These are phyloP conservation scores for Cadophora gregata DNA, from an alignment of 2,329 filamentous ascomycete genomes.

Conservation along the genomic window DNA sequence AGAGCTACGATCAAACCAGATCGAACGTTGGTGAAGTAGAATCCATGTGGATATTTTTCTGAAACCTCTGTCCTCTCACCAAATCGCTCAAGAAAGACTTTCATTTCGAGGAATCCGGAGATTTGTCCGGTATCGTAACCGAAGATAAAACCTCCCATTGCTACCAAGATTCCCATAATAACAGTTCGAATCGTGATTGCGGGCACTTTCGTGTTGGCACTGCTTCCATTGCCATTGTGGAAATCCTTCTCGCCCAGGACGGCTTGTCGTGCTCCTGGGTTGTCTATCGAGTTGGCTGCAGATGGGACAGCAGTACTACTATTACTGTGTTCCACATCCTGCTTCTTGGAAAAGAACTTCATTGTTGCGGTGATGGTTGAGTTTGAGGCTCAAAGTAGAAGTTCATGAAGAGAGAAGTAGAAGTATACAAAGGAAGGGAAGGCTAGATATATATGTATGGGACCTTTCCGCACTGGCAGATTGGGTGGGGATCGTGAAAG, in stretches of 20 bases:
- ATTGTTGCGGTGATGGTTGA: slow-evolving; percentile 20
- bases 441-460: not conserved
- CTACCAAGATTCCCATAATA: slow-evolving; percentile 36
- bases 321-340: slow-evolving; percentile 21
- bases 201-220: slow-evolving; percentile 17
- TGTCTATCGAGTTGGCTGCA: slow-evolving; percentile 21
- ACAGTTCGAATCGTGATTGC: slow-evolving; percentile 34
- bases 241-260: slow-evolving; percentile 19
- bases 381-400: slow-evolving; percentile 8
- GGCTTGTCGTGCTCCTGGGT: slow-evolving; percentile 12
- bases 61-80: slow-evolving; percentile 46
- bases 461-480: slow-evolving; percentile 7
- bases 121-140: slow-evolving; percentile 48
- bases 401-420: not conserved
- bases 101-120: slow-evolving; percentile 66
- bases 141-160: slow-evolving; percentile 44
- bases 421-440: not conserved
- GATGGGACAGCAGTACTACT: slow-evolving; percentile 23
- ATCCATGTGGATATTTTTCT: slow-evolving; percentile 37
- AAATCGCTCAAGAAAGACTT: slow-evolving; percentile 61
- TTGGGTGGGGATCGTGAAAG: slow-evolving; percentile 12
- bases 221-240: not conserved
- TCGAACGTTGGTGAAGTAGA: slow-evolving; percentile 61
- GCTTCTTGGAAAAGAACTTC: slow-evolving; percentile 22
- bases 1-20: slow-evolving; percentile 69